Base-by-base conservation (phyloP, 2,329 filamentous ascomycete genomes). In the Cercospora beticola region DNA sequence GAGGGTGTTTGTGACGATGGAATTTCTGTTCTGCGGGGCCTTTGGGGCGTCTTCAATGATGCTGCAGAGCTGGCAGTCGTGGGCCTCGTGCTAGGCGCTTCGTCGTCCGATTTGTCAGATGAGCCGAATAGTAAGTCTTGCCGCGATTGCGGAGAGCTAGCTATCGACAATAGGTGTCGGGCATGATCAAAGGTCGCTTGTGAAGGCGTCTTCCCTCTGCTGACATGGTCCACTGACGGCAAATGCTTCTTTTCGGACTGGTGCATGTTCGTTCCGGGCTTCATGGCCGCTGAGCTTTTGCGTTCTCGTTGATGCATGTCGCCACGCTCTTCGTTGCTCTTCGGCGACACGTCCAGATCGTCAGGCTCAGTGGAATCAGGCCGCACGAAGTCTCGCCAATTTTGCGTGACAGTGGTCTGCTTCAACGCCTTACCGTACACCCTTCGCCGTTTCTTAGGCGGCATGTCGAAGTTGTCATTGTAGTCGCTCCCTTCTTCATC, bases 1-100 rank as follows among this genome's bases (percentile, higher is more conserved):
- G 70, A 64, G 43, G 72, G 69, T 30, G 69, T 72, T 10, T 70
- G 64, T 28, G 72, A 73, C 5, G 71, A 72, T 16, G 72, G 72
- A 10, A 73, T 64, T 4, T 63, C 67, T 18, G 49, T 67, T 46
- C 59, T 65, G 5, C 40, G 56, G 6, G 49, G 18, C 52, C 58
- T 65, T 33, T 62, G 59, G 14, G 72, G 70, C 9, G 72, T 73
- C 16, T 56, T 66, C 21, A 63, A 64, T 9, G 40, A 43, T 21
- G 46, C 28, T 6, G 36, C 46, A 14, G 68, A 69, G 16, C 68
- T 63, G 9, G 64, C 68, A 40, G 70, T 70, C n/a, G 70, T 70
- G 6, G 70, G 68, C 64, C 67, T 62, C 16, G 66, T 68, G 18
- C 64, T 68, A 5, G 52, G 8, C 8, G 52, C 58, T 16, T 62